Evolutionary conservation across 257 asterid genomes (phyloP), one percentile per base, ranked within the genome.

Genomic region (Solanum corneliomulleri): DNA sequence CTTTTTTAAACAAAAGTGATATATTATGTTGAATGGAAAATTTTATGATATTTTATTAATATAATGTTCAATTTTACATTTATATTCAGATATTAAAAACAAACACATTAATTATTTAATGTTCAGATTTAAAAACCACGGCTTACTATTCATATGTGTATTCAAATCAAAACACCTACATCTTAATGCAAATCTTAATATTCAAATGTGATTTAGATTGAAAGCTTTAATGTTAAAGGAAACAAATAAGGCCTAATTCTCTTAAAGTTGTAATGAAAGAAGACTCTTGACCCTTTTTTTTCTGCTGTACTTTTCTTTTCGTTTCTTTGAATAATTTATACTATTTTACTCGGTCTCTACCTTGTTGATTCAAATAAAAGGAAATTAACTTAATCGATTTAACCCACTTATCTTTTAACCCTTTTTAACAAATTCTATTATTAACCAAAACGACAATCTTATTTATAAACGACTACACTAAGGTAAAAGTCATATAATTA

Each of bases 211-310:
- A 3, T 33, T 33, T 0, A 33, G 5, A 33, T 33, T 33, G 1
- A 4, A 3, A 33, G 0, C 0, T 33, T 33, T 33, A 33, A 33
- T 33, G 0, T 33, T 33, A 33, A 33, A 0, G 1, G 0, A 33
- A 33, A 33, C 5, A 3, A 33, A 33, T 33, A 3, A 33, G 1
- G 5, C 35, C 35, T 33, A 9, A 1, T 52, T 52, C 62, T 52
- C 62, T 52, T 52, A 52, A 16, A 23, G n/a, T 18, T 52, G 4
- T 18, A 18, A 52, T 52, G n/a, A 52, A 52, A 52, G 62, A 16
- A 52, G 18, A 52, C n/a, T 52, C 6, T 52, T 52, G 62, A 52
- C 62, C 4, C 3, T 6, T 52, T 16, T 16, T 16, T 52, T 21
- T 52, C 18, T 52, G 6, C 8, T 16, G 7, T 52, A 35, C 18